Base-by-base conservation (phyloP, 2,329 filamentous ascomycete species). In the Colletotrichum tamarilloi region DNA sequence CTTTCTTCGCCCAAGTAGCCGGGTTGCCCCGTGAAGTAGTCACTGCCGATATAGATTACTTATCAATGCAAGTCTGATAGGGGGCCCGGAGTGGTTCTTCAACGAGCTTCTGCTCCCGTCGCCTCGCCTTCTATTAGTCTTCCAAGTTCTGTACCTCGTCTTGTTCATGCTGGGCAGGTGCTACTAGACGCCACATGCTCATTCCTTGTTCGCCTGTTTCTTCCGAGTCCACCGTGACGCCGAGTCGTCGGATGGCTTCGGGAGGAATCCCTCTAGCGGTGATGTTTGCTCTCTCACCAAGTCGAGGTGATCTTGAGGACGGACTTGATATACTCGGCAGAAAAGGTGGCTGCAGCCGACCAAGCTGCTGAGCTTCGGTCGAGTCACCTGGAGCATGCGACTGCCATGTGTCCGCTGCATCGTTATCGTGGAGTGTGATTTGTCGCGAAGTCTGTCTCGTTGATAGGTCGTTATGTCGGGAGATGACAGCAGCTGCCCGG, bases 331-430 rank as follows among this genome's bases (percentile, higher is more conserved):
- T 24, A 7, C 24, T 32, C 26, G 49, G 49, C 22, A 52, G 28
- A n/a, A 46, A 19, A 19, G 73, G 68, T 26, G 72, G 68, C 28
- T 80, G 78, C 42, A 85, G 79, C 38, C 83, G 83, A 67, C 85
- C 86, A 63, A 80, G 83, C 74, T 87, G 86, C 12, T 85, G 84
- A 60, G 84, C 81, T 77, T 87, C 87, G 1, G 87, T 85, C n/a
- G 88, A 76, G 67, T 87, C 83, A 57, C 81, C 81, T 26, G 87
- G 86, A 12, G 87, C 88, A 76, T 86, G 86, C n/a, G 87, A 86
- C 74, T 88, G 87, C 11, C 78, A 79, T 5, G 80, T 80, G 26
- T 85, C 80, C 8, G 86, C 82, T 58, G 85, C 68, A 28, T 78
- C 78, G 74, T 89, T 87, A 72, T 88, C 83, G 74, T 89, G 89